These are phyloP conservation scores for Hura crepitans DNA, from an alignment of 441 rosid genomes.

Conservation along the genomic window DNA sequence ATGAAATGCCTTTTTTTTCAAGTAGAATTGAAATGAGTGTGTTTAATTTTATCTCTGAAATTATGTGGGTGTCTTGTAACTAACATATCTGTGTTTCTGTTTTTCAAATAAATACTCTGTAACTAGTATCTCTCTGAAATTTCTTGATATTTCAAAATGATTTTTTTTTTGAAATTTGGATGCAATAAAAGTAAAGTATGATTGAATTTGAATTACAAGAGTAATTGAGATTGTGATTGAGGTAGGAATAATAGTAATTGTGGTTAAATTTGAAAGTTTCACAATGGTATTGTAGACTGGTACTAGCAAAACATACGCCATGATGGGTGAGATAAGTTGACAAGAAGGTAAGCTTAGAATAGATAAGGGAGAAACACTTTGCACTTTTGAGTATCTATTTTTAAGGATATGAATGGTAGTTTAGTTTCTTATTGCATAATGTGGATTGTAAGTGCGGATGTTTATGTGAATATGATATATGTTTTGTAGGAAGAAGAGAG, in stretches of 20 bases:
- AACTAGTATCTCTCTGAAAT: too few relatives aligned
- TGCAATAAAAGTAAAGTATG: too few relatives aligned
- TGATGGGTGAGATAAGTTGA: constrained; percentile 83
- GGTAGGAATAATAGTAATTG: constrained; percentile 6
- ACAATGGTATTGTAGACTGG: constrained; percentile 84
- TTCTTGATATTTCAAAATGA: too few relatives aligned
- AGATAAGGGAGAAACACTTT: constrained; percentile 84
- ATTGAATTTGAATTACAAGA: too few relatives aligned
- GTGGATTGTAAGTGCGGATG: neutral
- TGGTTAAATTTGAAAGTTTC: constrained; percentile 11
- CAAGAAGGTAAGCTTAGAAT: constrained; percentile 50
- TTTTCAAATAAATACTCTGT: too few relatives aligned
- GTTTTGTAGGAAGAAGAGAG: constrained; percentile 72
- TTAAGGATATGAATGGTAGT: constrained; percentile 64
- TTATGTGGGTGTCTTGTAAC: too few relatives aligned
- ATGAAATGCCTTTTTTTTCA: too few relatives aligned
- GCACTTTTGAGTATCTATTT: constrained; percentile 75
- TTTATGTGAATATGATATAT: constrained; percentile 13
- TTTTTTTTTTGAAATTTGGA: too few relatives aligned
- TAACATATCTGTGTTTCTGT: too few relatives aligned
- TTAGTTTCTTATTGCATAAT: constrained; percentile 7
- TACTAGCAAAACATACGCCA: constrained; percentile 92
- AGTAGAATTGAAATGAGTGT: too few relatives aligned
- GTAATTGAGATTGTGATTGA: too few relatives aligned
- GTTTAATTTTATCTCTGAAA: too few relatives aligned